A percentile compares a stretch with the other conserved stretches of the same genome.
These are phyloP conservation scores for Thyridium curvatum DNA, from an alignment of 2,329 filamentous ascomycete species.

Conservation along the genomic window DNA sequence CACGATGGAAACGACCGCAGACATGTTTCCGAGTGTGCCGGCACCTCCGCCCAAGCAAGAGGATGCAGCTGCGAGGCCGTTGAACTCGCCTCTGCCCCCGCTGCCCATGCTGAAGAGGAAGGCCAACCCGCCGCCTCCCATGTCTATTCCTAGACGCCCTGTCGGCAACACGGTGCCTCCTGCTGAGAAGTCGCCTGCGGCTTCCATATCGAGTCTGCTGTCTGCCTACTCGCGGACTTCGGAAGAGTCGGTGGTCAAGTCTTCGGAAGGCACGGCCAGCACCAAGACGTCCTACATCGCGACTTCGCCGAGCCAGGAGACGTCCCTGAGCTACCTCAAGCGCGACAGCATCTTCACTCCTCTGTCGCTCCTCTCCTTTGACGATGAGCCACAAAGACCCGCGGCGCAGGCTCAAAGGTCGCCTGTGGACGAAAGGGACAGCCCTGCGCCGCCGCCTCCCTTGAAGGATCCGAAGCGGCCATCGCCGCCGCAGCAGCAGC, in stretches of 20 bases:
- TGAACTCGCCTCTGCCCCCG: conserved; percentile 23
- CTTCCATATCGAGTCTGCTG: conserved; percentile 47
- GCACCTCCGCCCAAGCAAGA: conserved; percentile 6
- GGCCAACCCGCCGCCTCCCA: conserved; percentile 13
- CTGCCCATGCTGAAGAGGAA: conserved; percentile 16
- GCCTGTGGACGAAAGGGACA: not conserved
- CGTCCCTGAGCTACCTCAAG: too few species aligned
- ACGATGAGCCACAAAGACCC: too few species aligned
- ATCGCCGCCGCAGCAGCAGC: not conserved
- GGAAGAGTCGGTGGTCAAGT: conserved; percentile 34
- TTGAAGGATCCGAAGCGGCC: not conserved
- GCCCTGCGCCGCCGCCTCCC: conserved; percentile 1
- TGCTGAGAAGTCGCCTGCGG: conserved; percentile 31
- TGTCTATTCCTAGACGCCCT: conserved; percentile 30
- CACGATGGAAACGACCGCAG: conserved; percentile 8
- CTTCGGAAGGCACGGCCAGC: conserved; percentile 30
- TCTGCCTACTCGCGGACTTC: conserved; percentile 47
- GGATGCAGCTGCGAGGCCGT: conserved; percentile 8
- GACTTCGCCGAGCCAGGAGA: not conserved
- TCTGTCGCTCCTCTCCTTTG: too few species aligned
- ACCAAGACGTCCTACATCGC: conserved; percentile 26
- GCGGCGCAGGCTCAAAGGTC: too few species aligned
- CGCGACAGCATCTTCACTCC: too few species aligned
- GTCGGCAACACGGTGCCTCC: conserved; percentile 13
- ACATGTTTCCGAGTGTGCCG: conserved; percentile 1